phyloP scores from a whole-genome alignment of 1,284 basidiomycete species.

The Cryptococcus floricola region DNA sequence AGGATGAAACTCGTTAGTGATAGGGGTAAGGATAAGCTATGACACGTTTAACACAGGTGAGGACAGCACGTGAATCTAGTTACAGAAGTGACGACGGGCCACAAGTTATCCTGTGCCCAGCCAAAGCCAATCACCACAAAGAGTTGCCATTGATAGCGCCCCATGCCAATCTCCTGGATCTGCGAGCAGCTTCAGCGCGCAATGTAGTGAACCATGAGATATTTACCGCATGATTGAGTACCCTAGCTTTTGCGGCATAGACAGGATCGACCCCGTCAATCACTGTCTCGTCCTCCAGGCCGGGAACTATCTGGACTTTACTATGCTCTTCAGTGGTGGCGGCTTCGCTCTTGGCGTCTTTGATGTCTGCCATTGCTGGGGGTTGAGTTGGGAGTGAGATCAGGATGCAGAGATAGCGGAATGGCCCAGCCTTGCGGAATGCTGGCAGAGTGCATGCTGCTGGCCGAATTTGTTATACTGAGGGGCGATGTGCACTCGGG shows the following conservation, averaged over 20 bases:
- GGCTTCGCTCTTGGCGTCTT: neutral
- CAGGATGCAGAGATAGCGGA: too few relatives aligned
- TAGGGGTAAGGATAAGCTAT: slow-evolving; percentile 51
- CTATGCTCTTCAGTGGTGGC: neutral
- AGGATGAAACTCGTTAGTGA: slow-evolving; percentile 51
- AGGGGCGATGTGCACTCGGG: too few relatives aligned
- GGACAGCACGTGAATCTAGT: too few relatives aligned
- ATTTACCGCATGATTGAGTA: slow-evolving; percentile 36
- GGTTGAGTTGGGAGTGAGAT: too few relatives aligned
- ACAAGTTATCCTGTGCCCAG: slow-evolving; percentile 49
- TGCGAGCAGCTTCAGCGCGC: neutral
- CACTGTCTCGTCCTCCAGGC: slow-evolving; percentile 14
- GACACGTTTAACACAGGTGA: too few relatives aligned
- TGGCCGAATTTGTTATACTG: too few relatives aligned
- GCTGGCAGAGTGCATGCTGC: too few relatives aligned
- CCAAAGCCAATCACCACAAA: slow-evolving; percentile 56
- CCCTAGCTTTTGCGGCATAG: slow-evolving; percentile 38
- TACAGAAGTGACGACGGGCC: slow-evolving; percentile 30
- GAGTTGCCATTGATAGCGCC: slow-evolving; percentile 60
- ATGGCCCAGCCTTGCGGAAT: too few relatives aligned
- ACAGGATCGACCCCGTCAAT: slow-evolving; percentile 36
- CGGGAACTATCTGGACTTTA: neutral
- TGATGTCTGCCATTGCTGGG: neutral
- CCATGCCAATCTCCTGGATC: slow-evolving; percentile 57
- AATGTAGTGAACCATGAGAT: neutral